Evolutionary conservation across 208 protist genomes (phyloP).

Genomic region (Crithidia sp.): DNA sequence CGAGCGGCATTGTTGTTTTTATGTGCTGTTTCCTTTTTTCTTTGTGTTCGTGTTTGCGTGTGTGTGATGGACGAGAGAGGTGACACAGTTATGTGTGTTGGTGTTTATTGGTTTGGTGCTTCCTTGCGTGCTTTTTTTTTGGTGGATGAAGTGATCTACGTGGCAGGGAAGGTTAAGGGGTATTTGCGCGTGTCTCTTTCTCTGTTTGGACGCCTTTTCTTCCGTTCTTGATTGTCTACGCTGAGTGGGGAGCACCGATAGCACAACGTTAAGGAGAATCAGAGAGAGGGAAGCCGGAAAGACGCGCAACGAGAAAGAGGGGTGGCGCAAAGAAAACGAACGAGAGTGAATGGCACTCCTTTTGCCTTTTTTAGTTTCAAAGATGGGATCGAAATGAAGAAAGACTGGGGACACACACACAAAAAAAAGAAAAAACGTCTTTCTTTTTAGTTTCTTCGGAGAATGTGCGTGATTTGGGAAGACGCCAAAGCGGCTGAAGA

Average conservation of each 20-base stretch:
- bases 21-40: neutral
- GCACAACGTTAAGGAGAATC: no score
- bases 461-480: no score
- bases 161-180: no score
- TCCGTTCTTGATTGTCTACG: no score
- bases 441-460: no score
- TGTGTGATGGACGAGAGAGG: neutral
- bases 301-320: constrained; percentile 2
- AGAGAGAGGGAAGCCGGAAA: no score
- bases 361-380: neutral
- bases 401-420: neutral
- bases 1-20: constrained; percentile 29
- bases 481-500: no score
- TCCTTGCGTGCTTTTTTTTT: neutral
- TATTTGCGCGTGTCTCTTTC: no score
- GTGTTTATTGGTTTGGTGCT: no score
- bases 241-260: no score
- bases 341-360: no score
- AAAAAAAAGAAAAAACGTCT: neutral
- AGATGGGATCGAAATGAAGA: neutral
- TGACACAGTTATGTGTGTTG: neutral
- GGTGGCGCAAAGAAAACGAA: constrained; percentile 7
- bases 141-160: neutral
- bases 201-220: no score
- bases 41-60: constrained; percentile 4